A percentile compares a stretch with the other conserved stretches of the same genome.
These are phyloP conservation scores for Loxodes magnus DNA, from an alignment of 73 alveolate species.

Conservation along the genomic window DNA sequence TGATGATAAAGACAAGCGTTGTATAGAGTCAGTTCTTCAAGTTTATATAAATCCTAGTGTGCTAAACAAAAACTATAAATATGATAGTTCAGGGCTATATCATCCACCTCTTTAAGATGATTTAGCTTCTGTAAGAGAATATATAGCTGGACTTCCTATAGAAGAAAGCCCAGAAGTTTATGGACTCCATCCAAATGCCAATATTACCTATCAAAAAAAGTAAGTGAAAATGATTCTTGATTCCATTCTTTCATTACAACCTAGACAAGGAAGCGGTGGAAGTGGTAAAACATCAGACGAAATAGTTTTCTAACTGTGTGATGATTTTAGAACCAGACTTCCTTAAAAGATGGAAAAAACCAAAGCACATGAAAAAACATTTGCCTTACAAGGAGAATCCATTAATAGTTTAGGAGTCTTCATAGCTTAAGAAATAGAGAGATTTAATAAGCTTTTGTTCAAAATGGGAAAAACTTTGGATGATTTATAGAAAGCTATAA, in stretches of 20 bases:
- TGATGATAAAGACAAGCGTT: slow-evolving; percentile 96
- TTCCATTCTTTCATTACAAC: slow-evolving; percentile 85
- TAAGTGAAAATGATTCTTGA: slow-evolving; percentile 88
- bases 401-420: slow-evolving; percentile 81
- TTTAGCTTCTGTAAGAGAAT: slow-evolving; percentile 57
- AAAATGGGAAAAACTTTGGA: slow-evolving; percentile 62
- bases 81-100: slow-evolving; percentile 78
- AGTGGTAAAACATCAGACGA: slow-evolving; percentile 90
- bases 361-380: slow-evolving; percentile 49
- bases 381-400: slow-evolving; percentile 50
- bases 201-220: slow-evolving; percentile 90
- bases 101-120: slow-evolving; percentile 74
- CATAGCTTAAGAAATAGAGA: slow-evolving; percentile 88
- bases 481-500: slow-evolving; percentile 74
- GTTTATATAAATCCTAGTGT: slow-evolving; percentile 70
- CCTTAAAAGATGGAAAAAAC: slow-evolving; percentile 57
- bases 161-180: slow-evolving; percentile 99
- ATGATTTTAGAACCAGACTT: slow-evolving; percentile 59
- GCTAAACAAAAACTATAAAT: slow-evolving; percentile 26
- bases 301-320: slow-evolving; percentile 72
- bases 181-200: slow-evolving; percentile 99
- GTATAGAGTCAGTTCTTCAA: slow-evolving; percentile 89
- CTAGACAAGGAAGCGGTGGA: slow-evolving; percentile 86
- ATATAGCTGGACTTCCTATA: slow-evolving; percentile 87
- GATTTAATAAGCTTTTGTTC: slow-evolving; percentile 74